Percentiles rank a stretch among this genome's conserved stretches.
Evolutionary conservation across 2,329 filamentous ascomycete species (phyloP).

Genomic region (Ilyonectria robusta): DNA sequence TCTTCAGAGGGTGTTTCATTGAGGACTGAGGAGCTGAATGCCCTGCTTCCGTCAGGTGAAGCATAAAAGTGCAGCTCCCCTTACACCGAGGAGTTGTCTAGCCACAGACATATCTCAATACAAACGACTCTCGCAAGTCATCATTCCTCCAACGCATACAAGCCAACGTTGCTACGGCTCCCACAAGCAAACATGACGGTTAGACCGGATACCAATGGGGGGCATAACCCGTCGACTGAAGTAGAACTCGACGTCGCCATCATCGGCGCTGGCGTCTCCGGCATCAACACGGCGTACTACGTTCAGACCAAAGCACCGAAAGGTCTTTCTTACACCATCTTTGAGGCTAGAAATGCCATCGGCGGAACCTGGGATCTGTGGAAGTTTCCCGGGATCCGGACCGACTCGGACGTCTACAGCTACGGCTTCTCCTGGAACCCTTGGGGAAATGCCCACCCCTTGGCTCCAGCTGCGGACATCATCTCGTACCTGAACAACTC

Average conservation of each 20-base stretch:
- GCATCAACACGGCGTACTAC: slow-evolving; percentile 81
- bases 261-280: slow-evolving; percentile 82
- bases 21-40: too few species aligned
- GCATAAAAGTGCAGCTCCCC: too few species aligned
- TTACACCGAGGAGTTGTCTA: too few species aligned
- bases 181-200: too few species aligned
- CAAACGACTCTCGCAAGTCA: too few species aligned
- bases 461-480: background rate
- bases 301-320: slow-evolving; percentile 63
- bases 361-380: slow-evolving; percentile 87
- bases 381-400: slow-evolving; percentile 79
- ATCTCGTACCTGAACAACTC: slow-evolving; percentile 3
- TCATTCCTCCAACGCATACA: too few species aligned
- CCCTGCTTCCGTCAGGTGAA: too few species aligned
- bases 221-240: too few species aligned
- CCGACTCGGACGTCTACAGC: slow-evolving; percentile 72
- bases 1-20: too few species aligned
- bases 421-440: slow-evolving; percentile 79
- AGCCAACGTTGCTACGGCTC: too few species aligned
- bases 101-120: too few species aligned
- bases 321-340: slow-evolving; percentile 70
- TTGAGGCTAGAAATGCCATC: slow-evolving; percentile 75
- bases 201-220: too few species aligned
- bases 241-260: slow-evolving; percentile 67
- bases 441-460: slow-evolving; percentile 66